Percentiles rank a stretch among this genome's conserved stretches.
Conservation (phyloP, 2,329 filamentous ascomycete species). For the Pyrenophora graminea region DNA sequence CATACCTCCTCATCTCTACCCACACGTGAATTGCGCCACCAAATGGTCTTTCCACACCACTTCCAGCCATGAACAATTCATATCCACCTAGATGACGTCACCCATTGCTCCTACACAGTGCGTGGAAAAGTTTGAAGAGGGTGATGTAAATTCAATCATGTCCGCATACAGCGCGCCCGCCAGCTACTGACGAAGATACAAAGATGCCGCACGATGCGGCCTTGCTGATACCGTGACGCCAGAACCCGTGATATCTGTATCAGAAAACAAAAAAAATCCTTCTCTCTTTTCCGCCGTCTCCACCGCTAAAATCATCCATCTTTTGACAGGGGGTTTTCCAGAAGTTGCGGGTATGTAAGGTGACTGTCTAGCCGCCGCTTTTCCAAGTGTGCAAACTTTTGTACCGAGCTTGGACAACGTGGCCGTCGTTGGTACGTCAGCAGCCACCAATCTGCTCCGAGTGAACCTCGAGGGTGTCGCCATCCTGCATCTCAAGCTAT, state of each 20-base stretch:
- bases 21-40: too few relatives aligned
- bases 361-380: neutral
- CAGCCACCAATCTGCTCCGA: constrained; percentile 96
- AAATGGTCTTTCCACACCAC: too few relatives aligned
- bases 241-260: constrained; percentile 33
- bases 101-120: neutral
- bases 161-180: constrained; percentile 17
- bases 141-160: constrained; percentile 17
- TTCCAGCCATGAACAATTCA: too few relatives aligned
- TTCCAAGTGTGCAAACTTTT: constrained; percentile 1
- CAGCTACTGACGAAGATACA: constrained; percentile 32
- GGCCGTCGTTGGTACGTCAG: constrained; percentile 19
- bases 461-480: constrained; percentile 94
- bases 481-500: constrained; percentile 94
- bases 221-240: constrained; percentile 35
- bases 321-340: constrained; percentile 12
- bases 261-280: constrained; percentile 16
- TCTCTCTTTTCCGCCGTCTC: constrained; percentile 24
- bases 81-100: neutral
- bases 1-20: too few relatives aligned
- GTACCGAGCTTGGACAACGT: constrained; percentile 5
- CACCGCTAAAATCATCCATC: constrained; percentile 23
- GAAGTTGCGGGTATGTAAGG: constrained; percentile 5
- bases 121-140: neutral
- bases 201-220: constrained; percentile 25